Percentiles rank a stretch among this genome's conserved stretches.
phyloP scores from a whole-genome alignment of 1,284 basidiomycete genomes.

The Papiliotrema nemorosa region DNA sequence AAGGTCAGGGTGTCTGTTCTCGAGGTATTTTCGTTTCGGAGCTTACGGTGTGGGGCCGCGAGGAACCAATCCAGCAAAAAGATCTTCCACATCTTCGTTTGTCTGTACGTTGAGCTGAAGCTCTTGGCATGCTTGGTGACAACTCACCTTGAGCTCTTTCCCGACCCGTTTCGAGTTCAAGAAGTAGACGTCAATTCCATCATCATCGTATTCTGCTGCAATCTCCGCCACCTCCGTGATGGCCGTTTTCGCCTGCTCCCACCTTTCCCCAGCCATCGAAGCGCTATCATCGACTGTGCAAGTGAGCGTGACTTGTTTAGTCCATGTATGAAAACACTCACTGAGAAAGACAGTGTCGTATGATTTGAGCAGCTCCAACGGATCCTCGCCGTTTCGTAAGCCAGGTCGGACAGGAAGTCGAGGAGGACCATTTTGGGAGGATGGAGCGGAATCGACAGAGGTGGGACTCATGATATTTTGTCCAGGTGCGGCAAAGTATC shows the following conservation, averaged over 20 bases:
- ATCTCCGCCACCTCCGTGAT: constrained; percentile 41
- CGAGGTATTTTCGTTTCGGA: background rate
- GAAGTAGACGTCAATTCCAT: constrained; percentile 47
- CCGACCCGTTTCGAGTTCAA: constrained; percentile 46
- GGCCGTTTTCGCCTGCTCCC: constrained; percentile 37
- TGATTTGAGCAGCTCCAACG: constrained; percentile 38
- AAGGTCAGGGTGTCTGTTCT: background rate
- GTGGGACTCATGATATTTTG: too few relatives aligned
- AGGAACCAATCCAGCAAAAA: constrained; percentile 43
- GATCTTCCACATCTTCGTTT: constrained; percentile 41
- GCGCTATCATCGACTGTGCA: constrained; percentile 34
- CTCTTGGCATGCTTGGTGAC: background rate
- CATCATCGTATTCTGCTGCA: constrained; percentile 38
- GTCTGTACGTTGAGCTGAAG: constrained; percentile 12
- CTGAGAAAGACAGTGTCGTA: constrained; percentile 48
- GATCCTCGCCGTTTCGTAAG: constrained; percentile 17
- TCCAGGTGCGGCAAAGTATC: too few relatives aligned
- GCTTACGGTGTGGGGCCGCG: constrained; percentile 42
- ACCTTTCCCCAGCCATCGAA: constrained; percentile 42
- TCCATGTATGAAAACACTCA: constrained; percentile 21
- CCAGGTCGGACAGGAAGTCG: constrained; percentile 1
- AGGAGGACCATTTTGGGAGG: too few relatives aligned
- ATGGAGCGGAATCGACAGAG: too few relatives aligned
- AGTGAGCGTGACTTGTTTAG: too few relatives aligned
- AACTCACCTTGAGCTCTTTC: constrained; percentile 31